phyloP scores from a whole-genome alignment of 345 rosid genomes.

The Linum lewisii region DNA sequence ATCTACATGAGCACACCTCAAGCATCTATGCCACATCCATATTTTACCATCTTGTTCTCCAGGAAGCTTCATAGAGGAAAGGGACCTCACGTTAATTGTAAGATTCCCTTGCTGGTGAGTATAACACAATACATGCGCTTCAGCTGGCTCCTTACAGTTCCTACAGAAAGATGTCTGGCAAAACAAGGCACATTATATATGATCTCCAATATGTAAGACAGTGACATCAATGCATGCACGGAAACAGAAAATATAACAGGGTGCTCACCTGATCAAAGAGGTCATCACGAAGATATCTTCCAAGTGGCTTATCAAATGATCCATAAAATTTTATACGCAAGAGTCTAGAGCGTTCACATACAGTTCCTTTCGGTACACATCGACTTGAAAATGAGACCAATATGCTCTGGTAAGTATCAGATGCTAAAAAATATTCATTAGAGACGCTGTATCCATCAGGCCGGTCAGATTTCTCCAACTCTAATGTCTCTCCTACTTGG shows the following conservation, averaged over 20 bases:
- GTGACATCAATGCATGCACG: background rate
- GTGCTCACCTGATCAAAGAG: conserved; percentile 67
- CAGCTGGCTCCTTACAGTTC: conserved; percentile 71
- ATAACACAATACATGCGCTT: conserved; percentile 81
- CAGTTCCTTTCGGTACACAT: conserved; percentile 65
- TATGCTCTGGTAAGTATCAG: conserved; percentile 86
- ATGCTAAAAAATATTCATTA: conserved; percentile 57
- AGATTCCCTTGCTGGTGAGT: conserved; percentile 98
- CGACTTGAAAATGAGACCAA: conserved; percentile 87
- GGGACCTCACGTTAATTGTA: conserved; percentile 72
- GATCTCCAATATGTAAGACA: conserved; percentile 3
- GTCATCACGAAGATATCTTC: conserved; percentile 72
- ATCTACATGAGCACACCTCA: conserved; percentile 67
- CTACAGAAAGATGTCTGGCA: conserved; percentile 52
- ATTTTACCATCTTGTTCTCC: conserved; percentile 93
- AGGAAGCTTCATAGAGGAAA: conserved; percentile 54
- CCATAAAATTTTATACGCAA: conserved; percentile 92
- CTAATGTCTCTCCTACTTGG: conserved; percentile 25
- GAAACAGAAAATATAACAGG: conserved; percentile 3
- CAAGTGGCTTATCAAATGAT: conserved; percentile 91
- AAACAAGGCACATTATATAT: conserved; percentile 7
- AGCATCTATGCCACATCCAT: conserved; percentile 99
- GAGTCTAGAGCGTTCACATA: conserved; percentile 90
- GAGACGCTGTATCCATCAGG: conserved; percentile 45
- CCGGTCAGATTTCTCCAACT: conserved; percentile 33